Percentiles rank a stretch among this genome's conserved stretches.
Evolutionary conservation across 768 basidiomycete species (phyloP).

Genomic region (Rubroboletus pulcherrimus): DNA sequence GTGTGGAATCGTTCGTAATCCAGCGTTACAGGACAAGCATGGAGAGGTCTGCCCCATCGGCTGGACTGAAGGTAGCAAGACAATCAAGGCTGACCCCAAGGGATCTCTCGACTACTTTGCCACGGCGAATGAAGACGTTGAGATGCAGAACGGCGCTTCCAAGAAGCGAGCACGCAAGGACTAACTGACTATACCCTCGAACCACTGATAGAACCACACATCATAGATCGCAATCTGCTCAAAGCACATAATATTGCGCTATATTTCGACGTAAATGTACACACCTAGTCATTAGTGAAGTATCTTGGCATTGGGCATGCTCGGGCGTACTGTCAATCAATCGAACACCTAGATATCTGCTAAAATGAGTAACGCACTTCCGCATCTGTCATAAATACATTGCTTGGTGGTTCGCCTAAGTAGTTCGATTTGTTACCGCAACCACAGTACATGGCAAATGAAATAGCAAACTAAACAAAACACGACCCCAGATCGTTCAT

Average conservation of each 20-base stretch:
- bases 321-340: not conserved
- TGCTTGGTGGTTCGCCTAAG: not conserved
- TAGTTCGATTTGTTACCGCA: not conserved
- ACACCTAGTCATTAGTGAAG: not conserved
- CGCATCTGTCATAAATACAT: not conserved
- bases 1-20: not conserved
- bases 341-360: not conserved
- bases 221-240: not conserved
- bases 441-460: not conserved
- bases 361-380: not conserved
- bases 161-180: constrained; percentile 61
- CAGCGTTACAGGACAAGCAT: constrained; percentile 55
- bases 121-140: constrained; percentile 23
- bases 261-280: not conserved
- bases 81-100: constrained; percentile 77
- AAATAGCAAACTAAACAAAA: not conserved
- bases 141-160: constrained; percentile 38
- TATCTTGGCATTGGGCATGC: not conserved
- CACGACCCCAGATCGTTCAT: not conserved
- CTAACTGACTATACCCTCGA: constrained; percentile 20
- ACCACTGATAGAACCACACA: not conserved
- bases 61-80: constrained; percentile 79
- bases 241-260: not conserved
- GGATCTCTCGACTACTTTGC: constrained; percentile 74
- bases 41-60: constrained; percentile 93